Conservation (phyloP, 2,329 filamentous ascomycete genomes). For the Thielaviopsis populi region DNA sequence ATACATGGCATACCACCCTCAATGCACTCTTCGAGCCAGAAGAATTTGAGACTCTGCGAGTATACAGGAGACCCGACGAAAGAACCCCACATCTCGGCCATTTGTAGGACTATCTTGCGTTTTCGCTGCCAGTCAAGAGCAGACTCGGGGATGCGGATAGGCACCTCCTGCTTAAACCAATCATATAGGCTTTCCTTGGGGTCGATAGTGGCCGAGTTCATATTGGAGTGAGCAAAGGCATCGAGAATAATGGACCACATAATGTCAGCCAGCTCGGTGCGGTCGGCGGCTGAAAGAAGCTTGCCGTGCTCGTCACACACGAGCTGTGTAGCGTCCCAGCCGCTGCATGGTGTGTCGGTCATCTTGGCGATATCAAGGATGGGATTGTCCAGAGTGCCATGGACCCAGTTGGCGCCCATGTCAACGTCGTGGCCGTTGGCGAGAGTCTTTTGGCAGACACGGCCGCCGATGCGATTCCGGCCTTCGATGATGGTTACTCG, state of each 20-base stretch:
- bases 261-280: constrained; percentile 33
- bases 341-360: constrained; percentile 37
- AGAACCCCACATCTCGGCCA: constrained; percentile 52
- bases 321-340: constrained; percentile 37
- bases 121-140: constrained; percentile 28
- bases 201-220: constrained; percentile 33
- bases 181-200: constrained; percentile 35
- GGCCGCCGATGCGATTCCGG: constrained; percentile 49
- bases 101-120: constrained; percentile 32
- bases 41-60: constrained; percentile 57
- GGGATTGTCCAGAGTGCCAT: constrained; percentile 56
- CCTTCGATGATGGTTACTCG: constrained; percentile 56
- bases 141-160: constrained; percentile 32
- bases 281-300: constrained; percentile 32
- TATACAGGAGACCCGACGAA: constrained; percentile 52
- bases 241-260: constrained; percentile 56
- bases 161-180: constrained; percentile 35
- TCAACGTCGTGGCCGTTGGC: constrained; percentile 37
- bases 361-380: constrained; percentile 50
- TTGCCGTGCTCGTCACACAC: constrained; percentile 43
- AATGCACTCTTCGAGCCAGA: constrained; percentile 65
- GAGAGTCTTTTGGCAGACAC: constrained; percentile 39
- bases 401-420: constrained; percentile 65
- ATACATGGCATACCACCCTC: constrained; percentile 40
- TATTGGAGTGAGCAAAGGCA: constrained; percentile 52